phyloP scores from a whole-genome alignment of 768 basidiomycete species.

The Serpula lacrymans region DNA sequence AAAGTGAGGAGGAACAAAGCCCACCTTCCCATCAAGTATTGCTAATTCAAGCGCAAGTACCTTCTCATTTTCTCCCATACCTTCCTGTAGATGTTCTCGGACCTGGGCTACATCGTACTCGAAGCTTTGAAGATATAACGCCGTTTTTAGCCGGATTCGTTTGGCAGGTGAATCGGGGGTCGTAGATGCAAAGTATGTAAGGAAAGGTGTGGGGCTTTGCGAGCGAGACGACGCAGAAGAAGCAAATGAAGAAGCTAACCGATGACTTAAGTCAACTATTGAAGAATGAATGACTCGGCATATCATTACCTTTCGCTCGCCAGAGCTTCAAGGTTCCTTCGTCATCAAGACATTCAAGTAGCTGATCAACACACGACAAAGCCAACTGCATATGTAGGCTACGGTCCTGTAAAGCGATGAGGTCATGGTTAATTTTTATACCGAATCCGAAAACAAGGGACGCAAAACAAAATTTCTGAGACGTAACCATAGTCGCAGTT shows the following conservation, averaged over 20 bases:
- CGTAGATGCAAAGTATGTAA: conserved; percentile 78
- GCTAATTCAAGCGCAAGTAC: conserved; percentile 71
- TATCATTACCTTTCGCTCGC: conserved; percentile 74
- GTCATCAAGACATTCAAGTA: conserved; percentile 44
- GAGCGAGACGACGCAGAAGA: conserved; percentile 25
- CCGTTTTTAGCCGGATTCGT: conserved; percentile 64
- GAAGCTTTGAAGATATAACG: conserved; percentile 67
- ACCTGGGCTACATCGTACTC: conserved; percentile 57
- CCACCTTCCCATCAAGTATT: conserved; percentile 75
- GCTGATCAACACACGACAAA: conserved; percentile 47
- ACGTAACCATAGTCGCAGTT: background rate
- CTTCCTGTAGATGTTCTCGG: conserved; percentile 39
- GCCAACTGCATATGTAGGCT: conserved; percentile 70
- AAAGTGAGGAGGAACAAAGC: background rate
- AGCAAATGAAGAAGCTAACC: conserved; percentile 51
- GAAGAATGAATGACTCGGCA: conserved; percentile 8
- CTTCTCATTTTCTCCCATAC: conserved; percentile 23
- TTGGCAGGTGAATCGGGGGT: conserved; percentile 79
- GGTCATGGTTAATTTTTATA: background rate
- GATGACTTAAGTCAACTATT: background rate
- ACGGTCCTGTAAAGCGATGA: conserved; percentile 39
- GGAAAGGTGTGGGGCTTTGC: conserved; percentile 39
- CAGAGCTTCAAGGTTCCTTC: conserved; percentile 59
- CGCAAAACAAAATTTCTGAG: background rate
- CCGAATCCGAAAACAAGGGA: background rate